Percentiles rank a stretch among this genome's conserved stretches.
phyloP scores from a whole-genome alignment of 2,329 filamentous ascomycete genomes.

The Fusarium illudens region DNA sequence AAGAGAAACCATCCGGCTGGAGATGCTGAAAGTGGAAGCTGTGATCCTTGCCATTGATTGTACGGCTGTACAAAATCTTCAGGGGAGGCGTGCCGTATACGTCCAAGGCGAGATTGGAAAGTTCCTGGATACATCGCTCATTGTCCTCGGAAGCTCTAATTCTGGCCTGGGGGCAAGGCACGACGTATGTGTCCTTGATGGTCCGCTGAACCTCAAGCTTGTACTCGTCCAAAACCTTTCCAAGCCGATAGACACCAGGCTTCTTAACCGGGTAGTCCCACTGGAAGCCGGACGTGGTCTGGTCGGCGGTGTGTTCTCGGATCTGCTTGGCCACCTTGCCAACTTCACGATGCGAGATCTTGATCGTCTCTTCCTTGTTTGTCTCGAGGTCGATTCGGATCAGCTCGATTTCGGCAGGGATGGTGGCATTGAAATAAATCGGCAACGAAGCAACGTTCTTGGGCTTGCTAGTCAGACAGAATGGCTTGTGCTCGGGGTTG shows the following conservation, averaged over 20 bases:
- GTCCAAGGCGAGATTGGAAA: slow-evolving; percentile 85
- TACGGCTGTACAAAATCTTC: slow-evolving; percentile 90
- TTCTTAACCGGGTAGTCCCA: slow-evolving; percentile 83
- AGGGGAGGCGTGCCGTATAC: slow-evolving; percentile 90
- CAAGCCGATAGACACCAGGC: slow-evolving; percentile 84
- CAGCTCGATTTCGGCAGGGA: slow-evolving; percentile 89
- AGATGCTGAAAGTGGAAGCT: slow-evolving; percentile 93
- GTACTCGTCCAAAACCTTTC: slow-evolving; percentile 88
- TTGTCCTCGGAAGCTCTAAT: slow-evolving; percentile 69
- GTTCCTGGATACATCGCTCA: slow-evolving; percentile 83
- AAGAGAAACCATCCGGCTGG: slow-evolving; percentile 85
- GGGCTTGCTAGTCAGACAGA: slow-evolving; percentile 76
- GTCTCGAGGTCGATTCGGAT: slow-evolving; percentile 85
- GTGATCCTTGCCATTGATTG: slow-evolving; percentile 82
- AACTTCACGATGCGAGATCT: slow-evolving; percentile 76
- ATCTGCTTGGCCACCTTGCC: slow-evolving; percentile 76
- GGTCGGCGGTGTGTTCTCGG: slow-evolving; percentile 71
- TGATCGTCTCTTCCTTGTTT: slow-evolving; percentile 80
- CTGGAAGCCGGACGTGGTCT: slow-evolving; percentile 66
- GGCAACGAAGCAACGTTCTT: slow-evolving; percentile 73
- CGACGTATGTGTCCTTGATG: slow-evolving; percentile 81
- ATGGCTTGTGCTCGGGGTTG: slow-evolving; percentile 82
- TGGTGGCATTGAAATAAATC: slow-evolving; percentile 92
- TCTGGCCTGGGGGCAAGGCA: slow-evolving; percentile 81
- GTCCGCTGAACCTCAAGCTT: slow-evolving; percentile 89